These are phyloP conservation scores for Colletotrichum sp. DNA, from an alignment of 2,329 filamentous ascomycete species.

Conservation along the genomic window DNA sequence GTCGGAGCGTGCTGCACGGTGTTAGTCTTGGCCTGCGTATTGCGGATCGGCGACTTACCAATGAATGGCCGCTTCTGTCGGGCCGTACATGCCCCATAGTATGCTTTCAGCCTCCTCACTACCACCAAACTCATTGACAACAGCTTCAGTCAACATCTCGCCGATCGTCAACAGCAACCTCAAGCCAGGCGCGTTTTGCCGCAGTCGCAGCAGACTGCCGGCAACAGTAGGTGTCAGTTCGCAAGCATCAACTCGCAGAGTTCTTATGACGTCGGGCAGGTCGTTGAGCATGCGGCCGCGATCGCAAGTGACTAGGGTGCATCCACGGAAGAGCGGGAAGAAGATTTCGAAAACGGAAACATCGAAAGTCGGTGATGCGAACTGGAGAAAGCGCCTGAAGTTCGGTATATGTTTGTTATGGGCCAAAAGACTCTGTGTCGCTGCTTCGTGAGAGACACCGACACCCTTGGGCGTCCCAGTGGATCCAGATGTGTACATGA, in stretches of 20 bases:
- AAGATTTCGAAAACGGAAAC: conserved; percentile 96
- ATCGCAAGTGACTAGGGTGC: conserved; percentile 75
- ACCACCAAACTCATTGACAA: conserved; percentile 81
- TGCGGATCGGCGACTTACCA: conserved; percentile 49
- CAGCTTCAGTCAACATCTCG: conserved; percentile 84
- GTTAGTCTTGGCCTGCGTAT: not conserved
- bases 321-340: conserved; percentile 78
- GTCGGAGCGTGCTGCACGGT: not conserved
- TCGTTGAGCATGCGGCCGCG: conserved; percentile 76
- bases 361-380: conserved; percentile 91
- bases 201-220: conserved; percentile 74
- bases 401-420: conserved; percentile 79
- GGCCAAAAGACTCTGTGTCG: conserved; percentile 80
- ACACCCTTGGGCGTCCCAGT: conserved; percentile 92
- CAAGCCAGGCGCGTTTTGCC: conserved; percentile 70
- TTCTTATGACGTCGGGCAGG: conserved; percentile 69
- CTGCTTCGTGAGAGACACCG: conserved; percentile 78
- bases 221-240: conserved; percentile 91
- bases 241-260: conserved; percentile 77
- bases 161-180: conserved; percentile 84
- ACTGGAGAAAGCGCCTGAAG: conserved; percentile 86
- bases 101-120: conserved; percentile 60
- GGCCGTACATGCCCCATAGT: conserved; percentile 92
- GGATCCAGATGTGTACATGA: conserved; percentile 93
- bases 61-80: conserved; percentile 91